These are phyloP conservation scores for Primulina tabacum DNA, from an alignment of 257 asterid species.

Conservation along the genomic window DNA sequence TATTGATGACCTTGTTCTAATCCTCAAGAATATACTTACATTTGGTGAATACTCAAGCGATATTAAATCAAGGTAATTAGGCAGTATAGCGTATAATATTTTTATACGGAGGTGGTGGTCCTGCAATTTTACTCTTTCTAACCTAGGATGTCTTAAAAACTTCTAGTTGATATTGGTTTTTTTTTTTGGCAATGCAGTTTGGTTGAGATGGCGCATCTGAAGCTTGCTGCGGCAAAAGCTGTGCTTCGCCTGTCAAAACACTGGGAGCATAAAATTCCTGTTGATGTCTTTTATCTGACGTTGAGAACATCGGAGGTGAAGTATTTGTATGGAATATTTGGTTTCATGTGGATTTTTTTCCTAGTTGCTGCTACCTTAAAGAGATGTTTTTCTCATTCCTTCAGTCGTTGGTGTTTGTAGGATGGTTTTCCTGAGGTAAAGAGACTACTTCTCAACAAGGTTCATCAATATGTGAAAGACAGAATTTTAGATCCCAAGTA, in stretches of 20 bases:
- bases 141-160: neutral
- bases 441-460: constrained; percentile 65
- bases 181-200: constrained; percentile 47
- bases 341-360: constrained; percentile 22
- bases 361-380: constrained; percentile 13
- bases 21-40: constrained; percentile 67
- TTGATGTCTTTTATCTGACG: constrained; percentile 74
- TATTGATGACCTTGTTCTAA: constrained; percentile 64
- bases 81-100: neutral
- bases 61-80: constrained; percentile 69
- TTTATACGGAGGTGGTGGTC: neutral
- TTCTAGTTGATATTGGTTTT: constrained; percentile 1
- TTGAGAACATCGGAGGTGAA: constrained; percentile 81
- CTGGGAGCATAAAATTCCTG: constrained; percentile 95
- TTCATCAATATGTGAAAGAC: constrained; percentile 88
- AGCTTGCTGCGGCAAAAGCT: constrained; percentile 96
- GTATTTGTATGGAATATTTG: constrained; percentile 26
- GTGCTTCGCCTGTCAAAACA: constrained; percentile 87
- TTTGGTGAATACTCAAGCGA: constrained; percentile 74
- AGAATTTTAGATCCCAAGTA: constrained; percentile 85
- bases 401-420: constrained; percentile 34
- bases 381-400: constrained; percentile 14
- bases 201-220: constrained; percentile 86
- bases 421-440: constrained; percentile 77
- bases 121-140: constrained; percentile 2